Evolutionary conservation across 495 filamentous ascomycete genomes (phyloP).

Genomic region (Cairneyella variabilis): DNA sequence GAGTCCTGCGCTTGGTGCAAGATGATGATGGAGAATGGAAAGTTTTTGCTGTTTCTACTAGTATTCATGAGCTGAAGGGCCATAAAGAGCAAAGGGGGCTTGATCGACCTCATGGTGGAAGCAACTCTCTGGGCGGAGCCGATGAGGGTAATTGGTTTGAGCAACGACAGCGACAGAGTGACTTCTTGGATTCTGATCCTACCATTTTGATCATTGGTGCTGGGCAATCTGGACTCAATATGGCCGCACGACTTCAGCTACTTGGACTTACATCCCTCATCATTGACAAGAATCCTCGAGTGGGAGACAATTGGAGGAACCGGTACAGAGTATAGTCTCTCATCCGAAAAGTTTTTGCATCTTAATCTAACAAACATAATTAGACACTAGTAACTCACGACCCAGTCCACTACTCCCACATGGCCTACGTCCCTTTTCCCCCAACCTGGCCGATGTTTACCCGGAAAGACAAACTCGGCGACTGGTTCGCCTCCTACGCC

Average conservation of each 20-base stretch:
- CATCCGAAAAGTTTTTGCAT: too few relatives aligned
- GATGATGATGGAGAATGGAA: conserved; percentile 44
- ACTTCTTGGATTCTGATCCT: conserved; percentile 51
- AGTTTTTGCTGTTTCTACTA: conserved; percentile 52
- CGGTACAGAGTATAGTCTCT: too few relatives aligned
- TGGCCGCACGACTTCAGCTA: conserved; percentile 59
- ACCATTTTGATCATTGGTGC: conserved; percentile 55
- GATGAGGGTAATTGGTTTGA: conserved; percentile 53
- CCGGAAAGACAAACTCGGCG: conserved; percentile 68
- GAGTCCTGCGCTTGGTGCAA: conserved; percentile 45
- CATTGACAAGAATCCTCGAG: conserved; percentile 54
- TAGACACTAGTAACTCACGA: conserved; percentile 54
- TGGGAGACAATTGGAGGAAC: conserved; percentile 69
- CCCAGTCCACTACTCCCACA: conserved; percentile 61
- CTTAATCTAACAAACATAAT: too few relatives aligned
- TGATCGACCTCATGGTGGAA: conserved; percentile 36
- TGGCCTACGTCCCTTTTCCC: conserved; percentile 64
- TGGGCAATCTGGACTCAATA: conserved; percentile 46
- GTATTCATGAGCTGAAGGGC: conserved; percentile 45
- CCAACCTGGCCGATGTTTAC: conserved; percentile 56
- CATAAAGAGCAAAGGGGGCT: conserved; percentile 43
- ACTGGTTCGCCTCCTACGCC: conserved; percentile 66
- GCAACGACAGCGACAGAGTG: conserved; percentile 40
- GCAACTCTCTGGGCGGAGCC: too few relatives aligned
- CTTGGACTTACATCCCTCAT: conserved; percentile 52